Conservation (phyloP, 495 filamentous ascomycete species). For the Podospora fimiseda region DNA sequence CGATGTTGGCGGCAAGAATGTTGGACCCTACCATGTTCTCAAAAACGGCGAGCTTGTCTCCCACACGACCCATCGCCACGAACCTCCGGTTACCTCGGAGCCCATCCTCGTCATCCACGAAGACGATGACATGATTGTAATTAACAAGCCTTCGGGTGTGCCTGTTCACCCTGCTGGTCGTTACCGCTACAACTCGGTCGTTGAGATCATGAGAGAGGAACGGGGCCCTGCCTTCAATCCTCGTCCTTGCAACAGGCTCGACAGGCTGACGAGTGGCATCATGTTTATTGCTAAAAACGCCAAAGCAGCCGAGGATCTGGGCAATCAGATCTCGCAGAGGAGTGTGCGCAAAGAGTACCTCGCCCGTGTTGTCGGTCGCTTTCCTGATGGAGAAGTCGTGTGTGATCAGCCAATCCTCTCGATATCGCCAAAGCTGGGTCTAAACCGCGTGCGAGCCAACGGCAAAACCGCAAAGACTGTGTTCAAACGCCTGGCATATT, state of each 20-base stretch:
- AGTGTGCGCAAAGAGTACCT: conserved; percentile 91
- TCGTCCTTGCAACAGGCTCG: conserved; percentile 85
- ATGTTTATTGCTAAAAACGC: conserved; percentile 93
- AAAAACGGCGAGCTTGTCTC: conserved; percentile 68
- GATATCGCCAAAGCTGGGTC: conserved; percentile 88
- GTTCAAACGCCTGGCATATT: conserved; percentile 84
- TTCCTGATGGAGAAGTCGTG: conserved; percentile 74
- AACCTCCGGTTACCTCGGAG: conserved; percentile 80
- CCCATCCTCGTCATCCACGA: conserved; percentile 81
- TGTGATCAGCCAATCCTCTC: conserved; percentile 91
- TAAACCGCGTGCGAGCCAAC: conserved; percentile 88
- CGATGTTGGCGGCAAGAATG: conserved; percentile 60
- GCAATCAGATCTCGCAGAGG: conserved; percentile 61
- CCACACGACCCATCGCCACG: conserved; percentile 92
- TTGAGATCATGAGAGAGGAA: conserved; percentile 87
- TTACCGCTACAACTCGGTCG: conserved; percentile 88
- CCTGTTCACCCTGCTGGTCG: conserved; percentile 92
- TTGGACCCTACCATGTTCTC: conserved; percentile 43
- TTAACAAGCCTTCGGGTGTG: conserved; percentile 92
- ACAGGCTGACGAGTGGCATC: conserved; percentile 85
- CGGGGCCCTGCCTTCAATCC: conserved; percentile 63
- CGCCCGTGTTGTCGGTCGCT: conserved; percentile 82
- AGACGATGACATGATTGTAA: conserved; percentile 84
- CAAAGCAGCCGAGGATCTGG: conserved; percentile 71
- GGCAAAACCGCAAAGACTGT: conserved; percentile 85